Percentiles rank a stretch among this genome's conserved stretches.
phyloP scores from a whole-genome alignment of 768 basidiomycete genomes.

The Mycena galericulata region DNA sequence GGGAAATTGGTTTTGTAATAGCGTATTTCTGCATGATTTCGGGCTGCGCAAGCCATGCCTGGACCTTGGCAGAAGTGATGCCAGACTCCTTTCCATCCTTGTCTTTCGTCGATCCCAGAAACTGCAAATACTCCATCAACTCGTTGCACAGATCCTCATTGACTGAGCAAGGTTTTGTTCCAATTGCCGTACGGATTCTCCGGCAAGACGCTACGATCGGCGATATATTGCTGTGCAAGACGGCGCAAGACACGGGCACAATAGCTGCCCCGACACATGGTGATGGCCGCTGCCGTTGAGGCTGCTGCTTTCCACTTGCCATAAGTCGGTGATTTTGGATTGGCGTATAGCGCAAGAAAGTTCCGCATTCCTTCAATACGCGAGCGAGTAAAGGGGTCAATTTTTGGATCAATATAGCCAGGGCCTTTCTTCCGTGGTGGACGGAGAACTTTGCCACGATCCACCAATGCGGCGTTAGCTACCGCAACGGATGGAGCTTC shows the following conservation, averaged over 20 bases:
- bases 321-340: neutral
- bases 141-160: neutral
- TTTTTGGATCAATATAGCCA: neutral
- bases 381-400: neutral
- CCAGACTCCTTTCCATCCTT: slow-evolving; percentile 34
- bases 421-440: neutral
- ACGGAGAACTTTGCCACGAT: neutral
- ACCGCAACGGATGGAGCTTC: neutral
- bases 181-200: slow-evolving; percentile 5
- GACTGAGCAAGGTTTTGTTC: neutral
- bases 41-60: neutral
- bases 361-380: neutral
- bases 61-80: slow-evolving; percentile 38
- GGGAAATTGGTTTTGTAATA: slow-evolving; percentile 35
- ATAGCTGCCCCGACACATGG: neutral
- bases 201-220: neutral
- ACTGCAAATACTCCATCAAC: neutral
- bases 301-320: slow-evolving; percentile 8
- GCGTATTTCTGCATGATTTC: slow-evolving; percentile 24
- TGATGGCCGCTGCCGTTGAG: neutral
- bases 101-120: too few relatives aligned
- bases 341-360: neutral
- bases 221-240: neutral
- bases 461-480: neutral
- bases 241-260: neutral